A percentile compares a stretch with the other conserved stretches of the same genome.
These are phyloP conservation scores for Helotiales sp. DNA, from an alignment of 2,329 filamentous ascomycete species.

Conservation along the genomic window DNA sequence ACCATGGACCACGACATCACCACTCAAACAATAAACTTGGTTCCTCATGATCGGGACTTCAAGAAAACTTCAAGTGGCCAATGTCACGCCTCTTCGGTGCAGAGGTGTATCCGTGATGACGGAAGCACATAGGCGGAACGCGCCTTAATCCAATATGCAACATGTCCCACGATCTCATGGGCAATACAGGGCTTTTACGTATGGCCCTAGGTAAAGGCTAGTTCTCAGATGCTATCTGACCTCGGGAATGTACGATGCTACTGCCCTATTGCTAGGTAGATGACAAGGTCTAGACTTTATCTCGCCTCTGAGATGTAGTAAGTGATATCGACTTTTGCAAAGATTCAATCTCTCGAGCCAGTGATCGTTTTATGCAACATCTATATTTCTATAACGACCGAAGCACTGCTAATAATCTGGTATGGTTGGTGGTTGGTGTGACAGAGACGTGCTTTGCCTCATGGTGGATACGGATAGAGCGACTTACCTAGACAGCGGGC, in stretches of 20 bases:
- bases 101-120: not conserved
- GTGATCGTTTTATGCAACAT: not conserved
- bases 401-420: too few species aligned
- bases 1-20: not conserved
- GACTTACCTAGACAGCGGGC: not conserved
- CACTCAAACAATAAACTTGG: not conserved
- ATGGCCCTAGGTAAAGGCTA: too few species aligned
- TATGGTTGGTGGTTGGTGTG: not conserved
- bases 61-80: not conserved
- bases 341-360: not conserved
- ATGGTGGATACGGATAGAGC: not conserved
- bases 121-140: not conserved
- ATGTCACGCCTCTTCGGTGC: not conserved
- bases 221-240: too few species aligned
- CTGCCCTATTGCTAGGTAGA: too few species aligned
- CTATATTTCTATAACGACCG: not conserved
- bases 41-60: not conserved
- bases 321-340: not conserved
- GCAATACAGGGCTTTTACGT: too few species aligned
- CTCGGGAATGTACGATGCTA: too few species aligned
- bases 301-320: not conserved
- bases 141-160: not conserved
- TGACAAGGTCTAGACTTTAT: not conserved
- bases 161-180: not conserved
- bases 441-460: not conserved